A percentile compares a stretch with the other conserved stretches of the same genome.
These are phyloP conservation scores for Backusella macrospora DNA, from an alignment of 192 early-diverging fungal genomes.

Conservation along the genomic window DNA sequence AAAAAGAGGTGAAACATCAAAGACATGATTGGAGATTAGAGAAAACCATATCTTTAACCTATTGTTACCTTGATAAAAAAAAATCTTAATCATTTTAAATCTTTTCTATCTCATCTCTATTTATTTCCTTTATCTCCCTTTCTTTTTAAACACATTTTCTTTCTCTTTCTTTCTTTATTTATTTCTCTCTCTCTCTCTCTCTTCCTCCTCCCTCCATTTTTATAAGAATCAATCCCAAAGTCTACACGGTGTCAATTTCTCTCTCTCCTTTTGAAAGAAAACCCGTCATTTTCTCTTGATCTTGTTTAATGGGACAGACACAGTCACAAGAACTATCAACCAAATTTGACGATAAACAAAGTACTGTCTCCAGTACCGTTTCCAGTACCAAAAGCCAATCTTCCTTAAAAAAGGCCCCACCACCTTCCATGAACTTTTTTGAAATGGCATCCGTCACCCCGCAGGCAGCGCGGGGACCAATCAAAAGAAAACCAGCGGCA, in stretches of 20 bases:
- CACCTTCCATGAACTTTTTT: slow-evolving; percentile 1
- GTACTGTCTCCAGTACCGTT: background rate
- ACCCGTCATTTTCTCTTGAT: background rate
- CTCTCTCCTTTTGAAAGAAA: background rate
- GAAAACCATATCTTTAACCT: background rate
- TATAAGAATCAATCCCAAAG: too few species aligned
- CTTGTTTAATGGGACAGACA: slow-evolving; percentile 3
- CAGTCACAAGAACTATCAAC: slow-evolving; percentile 1
- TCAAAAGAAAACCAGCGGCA: background rate
- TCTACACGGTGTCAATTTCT: too few species aligned
- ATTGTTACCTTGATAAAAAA: background rate
- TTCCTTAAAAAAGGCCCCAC: background rate
- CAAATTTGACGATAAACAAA: background rate
- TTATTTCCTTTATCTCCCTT: background rate
- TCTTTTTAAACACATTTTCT: too few species aligned
- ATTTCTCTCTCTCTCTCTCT: background rate
- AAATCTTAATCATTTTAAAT: too few species aligned
- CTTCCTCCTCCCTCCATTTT: too few species aligned
- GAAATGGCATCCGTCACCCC: background rate
- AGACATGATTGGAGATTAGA: slow-evolving; percentile 12
- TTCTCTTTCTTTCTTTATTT: background rate
- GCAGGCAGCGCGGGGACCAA: background rate
- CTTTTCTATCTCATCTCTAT: background rate
- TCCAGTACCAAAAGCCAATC: background rate
- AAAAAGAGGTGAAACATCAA: background rate